Evolutionary conservation across 75 land plant species (phyloP).

Genomic region (Pinus tabuliformis): DNA sequence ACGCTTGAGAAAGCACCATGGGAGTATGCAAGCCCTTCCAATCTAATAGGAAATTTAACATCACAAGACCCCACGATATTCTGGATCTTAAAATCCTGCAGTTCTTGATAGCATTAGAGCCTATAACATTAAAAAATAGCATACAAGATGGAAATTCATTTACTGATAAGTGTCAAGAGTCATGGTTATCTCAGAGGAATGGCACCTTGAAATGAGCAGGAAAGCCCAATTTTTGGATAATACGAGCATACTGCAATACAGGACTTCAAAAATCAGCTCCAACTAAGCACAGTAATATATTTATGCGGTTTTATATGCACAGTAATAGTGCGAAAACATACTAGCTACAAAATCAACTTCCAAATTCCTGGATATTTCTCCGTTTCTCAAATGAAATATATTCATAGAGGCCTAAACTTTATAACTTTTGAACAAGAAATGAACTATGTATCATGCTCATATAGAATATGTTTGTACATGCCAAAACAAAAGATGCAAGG

Average conservation of each 20-base stretch:
- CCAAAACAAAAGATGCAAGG: neutral
- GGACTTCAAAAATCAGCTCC: neutral
- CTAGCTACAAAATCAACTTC: neutral
- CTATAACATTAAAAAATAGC: too few relatives aligned
- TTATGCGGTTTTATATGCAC: neutral
- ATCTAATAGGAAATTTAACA: conserved; percentile 51
- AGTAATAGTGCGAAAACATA: neutral
- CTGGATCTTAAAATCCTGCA: conserved; percentile 58
- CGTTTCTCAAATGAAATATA: neutral
- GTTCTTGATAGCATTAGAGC: neutral
- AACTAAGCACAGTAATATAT: neutral
- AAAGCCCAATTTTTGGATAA: conserved; percentile 56
- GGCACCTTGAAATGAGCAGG: conserved; percentile 55
- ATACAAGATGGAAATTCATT: too few relatives aligned
- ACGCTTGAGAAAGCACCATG: conserved; percentile 60
- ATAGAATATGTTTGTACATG: neutral
- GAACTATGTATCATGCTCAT: neutral
- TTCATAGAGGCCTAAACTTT: neutral
- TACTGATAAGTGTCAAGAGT: too few relatives aligned
- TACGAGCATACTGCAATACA: conserved; percentile 51
- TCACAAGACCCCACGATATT: conserved; percentile 60
- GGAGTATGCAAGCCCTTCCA: conserved; percentile 53
- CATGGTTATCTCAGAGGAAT: neutral
- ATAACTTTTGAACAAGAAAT: neutral
- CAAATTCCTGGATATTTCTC: neutral